Percentiles rank a stretch among this genome's conserved stretches.
phyloP scores from a whole-genome alignment of 345 rosid genomes.

The Eucalyptus urophylla region DNA sequence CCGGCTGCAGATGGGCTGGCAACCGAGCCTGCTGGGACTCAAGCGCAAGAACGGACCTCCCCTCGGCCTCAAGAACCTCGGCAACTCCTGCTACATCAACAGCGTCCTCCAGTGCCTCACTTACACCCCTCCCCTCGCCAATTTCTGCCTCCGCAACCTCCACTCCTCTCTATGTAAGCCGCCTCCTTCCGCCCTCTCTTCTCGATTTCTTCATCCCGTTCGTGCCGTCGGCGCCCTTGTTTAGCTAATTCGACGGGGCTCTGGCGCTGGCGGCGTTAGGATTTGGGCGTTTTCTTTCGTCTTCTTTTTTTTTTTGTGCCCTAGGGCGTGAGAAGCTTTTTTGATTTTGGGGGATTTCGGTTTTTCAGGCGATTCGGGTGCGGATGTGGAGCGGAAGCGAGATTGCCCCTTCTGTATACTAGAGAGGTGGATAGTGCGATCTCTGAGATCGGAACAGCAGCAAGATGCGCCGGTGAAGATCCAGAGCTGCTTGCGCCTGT shows the following conservation, averaged over 20 bases:
- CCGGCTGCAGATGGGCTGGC: constrained; percentile 90
- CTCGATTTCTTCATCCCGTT: background rate
- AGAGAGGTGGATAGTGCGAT: constrained; percentile 68
- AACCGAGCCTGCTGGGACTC: constrained; percentile 74
- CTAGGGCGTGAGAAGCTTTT: background rate
- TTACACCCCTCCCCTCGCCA: constrained; percentile 95
- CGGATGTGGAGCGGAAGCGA: constrained; percentile 40
- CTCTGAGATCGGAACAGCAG: constrained; percentile 47
- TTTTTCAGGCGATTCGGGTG: constrained; percentile 47
- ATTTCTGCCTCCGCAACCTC: constrained; percentile 73
- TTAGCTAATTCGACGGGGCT: background rate
- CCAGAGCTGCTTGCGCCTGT: constrained; percentile 49
- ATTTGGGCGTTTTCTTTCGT: background rate
- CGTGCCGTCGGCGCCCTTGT: background rate
- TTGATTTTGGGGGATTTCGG: background rate
- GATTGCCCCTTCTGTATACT: constrained; percentile 90
- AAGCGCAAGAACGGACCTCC: constrained; percentile 77
- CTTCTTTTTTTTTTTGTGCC: background rate
- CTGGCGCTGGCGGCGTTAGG: background rate
- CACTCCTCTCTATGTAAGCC: constrained; percentile 76
- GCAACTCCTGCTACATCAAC: constrained; percentile 95
- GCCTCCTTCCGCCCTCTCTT: background rate
- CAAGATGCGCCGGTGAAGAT: constrained; percentile 67
- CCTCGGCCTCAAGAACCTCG: constrained; percentile 85
- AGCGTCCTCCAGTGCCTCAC: constrained; percentile 86